phyloP scores from a whole-genome alignment of 805 yeast genomes.

The Torulaspora maleeae region DNA sequence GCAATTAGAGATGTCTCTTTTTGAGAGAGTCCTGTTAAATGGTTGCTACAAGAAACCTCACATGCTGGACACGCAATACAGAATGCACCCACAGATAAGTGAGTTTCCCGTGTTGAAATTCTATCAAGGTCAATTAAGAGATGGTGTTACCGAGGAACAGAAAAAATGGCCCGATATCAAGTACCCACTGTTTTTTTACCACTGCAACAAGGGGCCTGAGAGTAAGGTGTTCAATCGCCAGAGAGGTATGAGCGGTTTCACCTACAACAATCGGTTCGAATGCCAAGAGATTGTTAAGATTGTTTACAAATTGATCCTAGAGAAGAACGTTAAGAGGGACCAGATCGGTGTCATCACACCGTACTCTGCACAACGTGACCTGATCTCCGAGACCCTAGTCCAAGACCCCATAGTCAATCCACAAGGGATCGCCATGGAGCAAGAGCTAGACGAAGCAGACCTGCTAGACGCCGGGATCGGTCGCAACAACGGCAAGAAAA shows the following conservation, averaged over 20 bases:
- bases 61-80: constrained; percentile 65
- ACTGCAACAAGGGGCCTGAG: constrained; percentile 46
- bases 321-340: constrained; percentile 45
- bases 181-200: constrained; percentile 61
- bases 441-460: constrained; percentile 61
- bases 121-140: constrained; percentile 46
- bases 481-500: constrained; percentile 15
- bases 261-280: constrained; percentile 56
- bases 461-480: constrained; percentile 38
- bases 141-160: constrained; percentile 55
- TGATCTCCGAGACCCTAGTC: constrained; percentile 48
- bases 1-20: constrained; percentile 58
- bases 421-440: constrained; percentile 40
- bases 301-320: constrained; percentile 48
- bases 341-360: constrained; percentile 69
- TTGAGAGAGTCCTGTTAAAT: constrained; percentile 60
- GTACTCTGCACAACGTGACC: constrained; percentile 70
- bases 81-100: constrained; percentile 63
- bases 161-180: constrained; percentile 45
- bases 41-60: constrained; percentile 57
- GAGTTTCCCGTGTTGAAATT: constrained; percentile 53
- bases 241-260: constrained; percentile 47
- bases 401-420: constrained; percentile 56
- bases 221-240: constrained; percentile 43
- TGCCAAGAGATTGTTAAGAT: constrained; percentile 44